These are phyloP conservation scores for Platanthera guangdongensis DNA, from an alignment of 106 monocot genomes.

Conservation along the genomic window DNA sequence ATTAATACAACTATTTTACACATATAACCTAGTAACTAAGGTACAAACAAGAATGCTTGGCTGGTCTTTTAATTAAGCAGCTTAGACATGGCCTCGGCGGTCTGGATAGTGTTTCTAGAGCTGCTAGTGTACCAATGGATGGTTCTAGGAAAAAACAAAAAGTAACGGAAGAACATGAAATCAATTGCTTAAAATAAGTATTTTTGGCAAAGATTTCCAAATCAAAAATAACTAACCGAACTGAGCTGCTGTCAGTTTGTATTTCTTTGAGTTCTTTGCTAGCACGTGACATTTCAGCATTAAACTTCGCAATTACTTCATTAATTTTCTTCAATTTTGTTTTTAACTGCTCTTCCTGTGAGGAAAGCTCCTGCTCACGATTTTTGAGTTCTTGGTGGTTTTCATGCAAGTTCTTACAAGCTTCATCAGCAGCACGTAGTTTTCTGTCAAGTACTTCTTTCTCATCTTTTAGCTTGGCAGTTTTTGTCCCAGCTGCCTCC, in stretches of 20 bases:
- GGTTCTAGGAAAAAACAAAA: background rate
- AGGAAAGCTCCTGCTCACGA: slow-evolving; percentile 59
- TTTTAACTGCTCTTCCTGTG: slow-evolving; percentile 62
- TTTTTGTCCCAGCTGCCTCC: slow-evolving; percentile 88
- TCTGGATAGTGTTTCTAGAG: background rate
- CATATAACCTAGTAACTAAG: background rate
- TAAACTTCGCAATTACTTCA: slow-evolving; percentile 35
- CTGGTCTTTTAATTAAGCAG: background rate
- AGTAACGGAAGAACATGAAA: background rate
- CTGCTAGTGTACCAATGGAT: background rate
- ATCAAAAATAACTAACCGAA: slow-evolving; percentile 41
- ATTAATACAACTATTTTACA: too few relatives aligned
- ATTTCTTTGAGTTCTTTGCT: slow-evolving; percentile 52
- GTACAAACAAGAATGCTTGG: background rate
- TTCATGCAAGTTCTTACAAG: slow-evolving; percentile 79
- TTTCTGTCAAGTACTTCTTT: slow-evolving; percentile 93
- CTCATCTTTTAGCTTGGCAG: slow-evolving; percentile 89
- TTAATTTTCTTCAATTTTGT: slow-evolving; percentile 43
- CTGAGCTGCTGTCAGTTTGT: slow-evolving; percentile 35
- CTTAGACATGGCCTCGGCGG: background rate
- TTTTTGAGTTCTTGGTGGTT: slow-evolving; percentile 72
- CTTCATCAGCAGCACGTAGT: slow-evolving; percentile 76
- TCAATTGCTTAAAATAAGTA: slow-evolving; percentile 3
- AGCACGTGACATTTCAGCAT: slow-evolving; percentile 46
- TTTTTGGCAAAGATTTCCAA: background rate